A percentile compares a stretch with the other conserved stretches of the same genome.
Evolutionary conservation across 129 eudicot species (phyloP).

Genomic region (Cynara cardunculus): DNA sequence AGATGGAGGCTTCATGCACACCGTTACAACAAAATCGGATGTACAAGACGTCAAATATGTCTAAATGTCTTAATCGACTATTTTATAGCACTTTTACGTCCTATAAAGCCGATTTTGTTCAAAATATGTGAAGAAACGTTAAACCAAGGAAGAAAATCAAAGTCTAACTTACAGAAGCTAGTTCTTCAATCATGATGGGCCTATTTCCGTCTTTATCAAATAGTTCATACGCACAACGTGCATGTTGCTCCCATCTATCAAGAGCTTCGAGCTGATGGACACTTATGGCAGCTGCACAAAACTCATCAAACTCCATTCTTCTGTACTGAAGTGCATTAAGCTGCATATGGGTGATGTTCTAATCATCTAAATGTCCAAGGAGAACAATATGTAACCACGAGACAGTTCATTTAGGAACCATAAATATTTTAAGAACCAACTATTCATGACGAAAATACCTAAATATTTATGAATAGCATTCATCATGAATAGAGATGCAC

Average conservation of each 20-base stretch:
- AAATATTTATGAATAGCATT: background rate
- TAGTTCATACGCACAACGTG: conserved; percentile 79
- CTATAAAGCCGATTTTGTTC: background rate
- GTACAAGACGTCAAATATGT: background rate
- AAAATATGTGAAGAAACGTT: background rate
- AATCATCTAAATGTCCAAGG: background rate
- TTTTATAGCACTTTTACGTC: background rate
- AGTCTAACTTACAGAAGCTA: conserved; percentile 68
- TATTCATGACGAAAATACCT: background rate
- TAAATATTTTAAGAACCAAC: background rate
- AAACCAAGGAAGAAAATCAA: background rate
- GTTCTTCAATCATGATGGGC: conserved; percentile 78
- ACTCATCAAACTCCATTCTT: conserved; percentile 94
- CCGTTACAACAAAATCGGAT: background rate
- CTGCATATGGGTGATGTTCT: conserved; percentile 31
- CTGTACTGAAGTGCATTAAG: conserved; percentile 82
- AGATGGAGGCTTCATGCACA: background rate
- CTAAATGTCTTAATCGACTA: background rate
- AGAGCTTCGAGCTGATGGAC: conserved; percentile 91
- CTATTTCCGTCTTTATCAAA: conserved; percentile 92
- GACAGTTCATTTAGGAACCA: background rate
- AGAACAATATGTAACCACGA: background rate
- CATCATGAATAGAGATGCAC: background rate
- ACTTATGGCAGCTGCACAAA: conserved; percentile 83
- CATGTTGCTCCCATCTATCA: conserved; percentile 94